Conservation (phyloP, 2,329 filamentous ascomycete genomes). For the Colletotrichum horii region DNA sequence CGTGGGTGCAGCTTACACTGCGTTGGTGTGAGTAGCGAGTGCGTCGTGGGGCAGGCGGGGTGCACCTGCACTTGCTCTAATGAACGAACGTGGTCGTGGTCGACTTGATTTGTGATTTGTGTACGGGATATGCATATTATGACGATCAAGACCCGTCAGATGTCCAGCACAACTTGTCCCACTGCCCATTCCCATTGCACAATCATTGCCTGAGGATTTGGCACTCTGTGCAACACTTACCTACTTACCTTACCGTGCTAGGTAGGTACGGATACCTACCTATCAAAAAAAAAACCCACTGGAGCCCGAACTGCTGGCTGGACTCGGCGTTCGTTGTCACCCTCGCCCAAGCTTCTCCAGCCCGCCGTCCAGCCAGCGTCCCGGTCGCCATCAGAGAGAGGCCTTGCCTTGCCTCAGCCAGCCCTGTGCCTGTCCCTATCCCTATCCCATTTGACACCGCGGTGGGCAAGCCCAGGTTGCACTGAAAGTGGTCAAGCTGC, state of each 20-base stretch:
- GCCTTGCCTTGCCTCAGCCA: neutral
- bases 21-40: neutral
- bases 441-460: neutral
- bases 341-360: neutral
- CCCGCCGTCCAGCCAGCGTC: neutral
- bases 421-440: neutral
- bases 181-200: neutral
- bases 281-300: neutral
- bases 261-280: too few relatives aligned
- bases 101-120: neutral
- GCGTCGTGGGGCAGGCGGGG: neutral
- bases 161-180: neutral
- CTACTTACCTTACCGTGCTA: too few relatives aligned
- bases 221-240: neutral
- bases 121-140: neutral
- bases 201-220: neutral
- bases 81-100: neutral
- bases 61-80: neutral
- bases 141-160: neutral
- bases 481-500: slow-evolving; percentile 1
- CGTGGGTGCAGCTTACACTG: neutral
- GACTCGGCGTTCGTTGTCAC: neutral
- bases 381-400: neutral
- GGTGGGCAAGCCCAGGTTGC: neutral
- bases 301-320: neutral